phyloP scores from a whole-genome alignment of 1,284 basidiomycete species.

The Schizophyllum commune region DNA sequence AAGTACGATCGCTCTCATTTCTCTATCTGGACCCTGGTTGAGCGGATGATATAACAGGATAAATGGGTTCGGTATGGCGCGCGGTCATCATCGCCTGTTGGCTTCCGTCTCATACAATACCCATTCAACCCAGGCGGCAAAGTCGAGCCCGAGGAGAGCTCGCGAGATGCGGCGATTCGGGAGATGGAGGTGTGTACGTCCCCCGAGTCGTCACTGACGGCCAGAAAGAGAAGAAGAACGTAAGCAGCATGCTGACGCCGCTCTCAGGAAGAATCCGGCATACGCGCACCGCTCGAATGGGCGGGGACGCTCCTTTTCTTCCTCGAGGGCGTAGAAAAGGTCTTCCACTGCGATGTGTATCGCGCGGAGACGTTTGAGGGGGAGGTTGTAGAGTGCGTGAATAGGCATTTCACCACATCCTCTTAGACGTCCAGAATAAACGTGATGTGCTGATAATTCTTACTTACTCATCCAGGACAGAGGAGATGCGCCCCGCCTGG shows the following conservation, averaged over 20 bases:
- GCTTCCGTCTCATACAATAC: constrained; percentile 34
- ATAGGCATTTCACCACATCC: too few species aligned
- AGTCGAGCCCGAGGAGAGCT: constrained; percentile 52
- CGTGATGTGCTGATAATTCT: too few species aligned
- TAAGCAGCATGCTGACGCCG: too few species aligned
- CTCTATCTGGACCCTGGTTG: background rate
- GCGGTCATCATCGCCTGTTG: background rate
- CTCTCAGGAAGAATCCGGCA: constrained; percentile 68
- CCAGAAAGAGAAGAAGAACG: too few species aligned
- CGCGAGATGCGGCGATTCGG: constrained; percentile 49
- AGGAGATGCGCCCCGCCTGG: constrained; percentile 66
- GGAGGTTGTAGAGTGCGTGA: constrained; percentile 46
- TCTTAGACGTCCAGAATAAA: too few species aligned
- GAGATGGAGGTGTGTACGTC: constrained; percentile 49
- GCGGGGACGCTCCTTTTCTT: constrained; percentile 56
- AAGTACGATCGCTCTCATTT: constrained; percentile 26
- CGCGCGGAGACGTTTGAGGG: constrained; percentile 46
- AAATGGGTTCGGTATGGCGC: background rate
- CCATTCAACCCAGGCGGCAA: constrained; percentile 43
- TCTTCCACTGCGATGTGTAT: constrained; percentile 62
- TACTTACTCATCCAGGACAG: constrained; percentile 35
- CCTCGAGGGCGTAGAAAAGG: constrained; percentile 37
- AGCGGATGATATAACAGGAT: background rate
- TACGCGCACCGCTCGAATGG: constrained; percentile 47
- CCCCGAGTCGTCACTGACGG: too few species aligned